Evolutionary conservation across 2,329 filamentous ascomycete species (phyloP), one percentile per base, ranked within the genome.

Genomic region (Microdochium paspali): DNA sequence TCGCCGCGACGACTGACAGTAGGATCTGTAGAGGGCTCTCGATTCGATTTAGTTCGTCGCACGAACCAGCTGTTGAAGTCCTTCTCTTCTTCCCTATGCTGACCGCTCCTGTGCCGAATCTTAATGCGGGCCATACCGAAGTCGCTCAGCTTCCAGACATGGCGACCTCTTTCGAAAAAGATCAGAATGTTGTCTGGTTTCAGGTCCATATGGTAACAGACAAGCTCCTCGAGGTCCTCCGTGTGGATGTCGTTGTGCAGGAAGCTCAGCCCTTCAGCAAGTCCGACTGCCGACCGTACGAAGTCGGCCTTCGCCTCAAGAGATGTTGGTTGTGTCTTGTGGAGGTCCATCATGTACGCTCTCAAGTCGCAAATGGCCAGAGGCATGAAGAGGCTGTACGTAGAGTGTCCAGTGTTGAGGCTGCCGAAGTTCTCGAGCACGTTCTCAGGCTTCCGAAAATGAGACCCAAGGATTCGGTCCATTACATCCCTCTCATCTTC

Each of bases 201-300:
- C 10, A 70, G 53, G 47, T 70, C 66, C 58, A 68, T 65, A 42
- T 70, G 66, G 44, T 68, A 68, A 49, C 66, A 69, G 4, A 63
- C 60, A 6, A 67, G 52, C 3, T 55, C 51, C 23, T 64, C 58
- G 13, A 54, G 47, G 7, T 56, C 53, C 0, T 51, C 31, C 6
- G 55, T 58, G 30, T 50, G 54, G 44, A 66, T 61, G 3, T 60
- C 61, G n/a, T 59, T 58, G 50, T 70, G 66, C 13, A 70, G 59
- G 47, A 66, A 66, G 10, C 61, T 55, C 4, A 69, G 51, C 0
- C 62, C 66, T 15, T 56, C 58, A 0, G 65, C 65, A 24, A 68
- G 53, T 0, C 61, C 61, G 3, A 58, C 56, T 1, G 60, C 61
- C 13, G 56, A 57, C 7, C 45, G 51, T 5, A 66, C 57, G 3